phyloP scores from a whole-genome alignment of 2,329 filamentous ascomycete genomes.

The Paraphoma chrysanthemicola region DNA sequence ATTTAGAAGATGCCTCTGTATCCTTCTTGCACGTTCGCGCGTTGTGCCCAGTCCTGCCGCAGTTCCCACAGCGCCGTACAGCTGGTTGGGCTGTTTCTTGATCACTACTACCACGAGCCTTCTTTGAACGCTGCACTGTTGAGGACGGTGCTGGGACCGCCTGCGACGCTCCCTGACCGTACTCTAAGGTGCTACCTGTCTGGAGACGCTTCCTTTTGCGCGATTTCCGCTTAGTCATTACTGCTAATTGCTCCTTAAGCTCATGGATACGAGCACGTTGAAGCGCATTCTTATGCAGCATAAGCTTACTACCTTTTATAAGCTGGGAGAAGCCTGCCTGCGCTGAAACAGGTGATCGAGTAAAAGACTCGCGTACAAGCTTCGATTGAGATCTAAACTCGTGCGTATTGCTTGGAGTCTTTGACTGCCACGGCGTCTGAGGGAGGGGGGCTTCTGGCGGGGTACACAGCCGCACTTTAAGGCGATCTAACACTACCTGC shows the following conservation, averaged over 20 bases:
- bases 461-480: no score
- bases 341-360: slow-evolving; percentile 13
- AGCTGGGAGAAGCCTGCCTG: no score
- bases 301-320: slow-evolving; percentile 10
- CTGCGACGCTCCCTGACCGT: not conserved
- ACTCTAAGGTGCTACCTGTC: not conserved
- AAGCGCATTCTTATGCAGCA: slow-evolving; percentile 7
- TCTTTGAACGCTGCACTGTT: not conserved
- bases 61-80: slow-evolving; percentile 18
- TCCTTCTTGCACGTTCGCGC: slow-evolving; percentile 14
- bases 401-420: slow-evolving; percentile 34
- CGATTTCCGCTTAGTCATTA: slow-evolving; percentile 7
- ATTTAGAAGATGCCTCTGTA: no score
- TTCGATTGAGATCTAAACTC: slow-evolving; percentile 38
- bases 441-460: no score
- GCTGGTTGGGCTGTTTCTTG: slow-evolving; percentile 14
- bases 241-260: slow-evolving; percentile 12
- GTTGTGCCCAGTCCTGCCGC: slow-evolving; percentile 13
- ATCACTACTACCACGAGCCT: slow-evolving; percentile 14
- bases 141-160: no score
- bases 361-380: slow-evolving; percentile 23
- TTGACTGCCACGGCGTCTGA: not conserved
- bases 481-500: no score
- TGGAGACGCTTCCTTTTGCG: not conserved
- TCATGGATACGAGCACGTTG: not conserved